Evolutionary conservation across 495 filamentous ascomycete species (phyloP).

Genomic region (Lasiosphaeriaceae sp.): DNA sequence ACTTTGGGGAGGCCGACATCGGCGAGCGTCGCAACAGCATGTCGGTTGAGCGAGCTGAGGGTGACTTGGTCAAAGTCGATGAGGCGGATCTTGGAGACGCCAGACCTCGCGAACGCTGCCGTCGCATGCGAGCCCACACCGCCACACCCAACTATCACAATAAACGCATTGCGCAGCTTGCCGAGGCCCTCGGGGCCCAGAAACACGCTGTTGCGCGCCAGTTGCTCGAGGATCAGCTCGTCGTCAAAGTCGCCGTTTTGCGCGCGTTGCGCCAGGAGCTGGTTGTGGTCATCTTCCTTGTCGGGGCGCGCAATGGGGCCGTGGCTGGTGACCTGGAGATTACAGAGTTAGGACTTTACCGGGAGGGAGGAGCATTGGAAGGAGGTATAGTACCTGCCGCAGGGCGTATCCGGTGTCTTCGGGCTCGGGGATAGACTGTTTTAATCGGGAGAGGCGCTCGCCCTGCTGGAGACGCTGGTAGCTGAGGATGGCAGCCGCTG

Average conservation of each 20-base stretch:
- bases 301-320: slow-evolving; percentile 52
- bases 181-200: slow-evolving; percentile 75
- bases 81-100: slow-evolving; percentile 78
- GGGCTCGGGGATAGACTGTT: slow-evolving; percentile 65
- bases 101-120: slow-evolving; percentile 82
- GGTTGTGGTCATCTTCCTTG: slow-evolving; percentile 76
- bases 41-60: slow-evolving; percentile 85
- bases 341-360: background rate
- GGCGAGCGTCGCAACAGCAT: slow-evolving; percentile 87
- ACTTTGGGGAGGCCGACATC: slow-evolving; percentile 98
- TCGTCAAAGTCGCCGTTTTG: slow-evolving; percentile 90
- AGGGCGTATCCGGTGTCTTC: slow-evolving; percentile 29
- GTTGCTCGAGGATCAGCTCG: slow-evolving; percentile 90
- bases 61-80: slow-evolving; percentile 99
- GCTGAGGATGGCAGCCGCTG: slow-evolving; percentile 66
- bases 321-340: slow-evolving; percentile 67
- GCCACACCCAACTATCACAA: slow-evolving; percentile 88
- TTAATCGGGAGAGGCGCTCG: slow-evolving; percentile 62
- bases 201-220: slow-evolving; percentile 92
- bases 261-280: slow-evolving; percentile 72
- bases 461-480: slow-evolving; percentile 63
- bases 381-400: slow-evolving; percentile 26
- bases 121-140: slow-evolving; percentile 92
- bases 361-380: background rate
- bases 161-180: slow-evolving; percentile 73